Evolutionary conservation across 805 yeast species (phyloP), one percentile per base, ranked within the genome.

Genomic region (Metschnikowia proteae): DNA sequence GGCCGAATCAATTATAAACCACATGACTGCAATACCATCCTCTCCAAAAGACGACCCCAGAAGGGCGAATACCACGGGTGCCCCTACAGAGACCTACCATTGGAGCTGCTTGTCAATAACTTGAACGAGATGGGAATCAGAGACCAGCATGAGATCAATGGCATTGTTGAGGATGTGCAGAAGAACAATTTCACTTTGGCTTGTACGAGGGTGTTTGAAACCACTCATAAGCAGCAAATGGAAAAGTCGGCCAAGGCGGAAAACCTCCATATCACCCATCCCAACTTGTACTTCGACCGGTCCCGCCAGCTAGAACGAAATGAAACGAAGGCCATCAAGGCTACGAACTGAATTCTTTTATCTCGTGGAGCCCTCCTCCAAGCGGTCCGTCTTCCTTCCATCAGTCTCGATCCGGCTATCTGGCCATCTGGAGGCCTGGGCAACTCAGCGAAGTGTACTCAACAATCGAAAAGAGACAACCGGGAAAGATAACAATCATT

Each of bases 121-220:
- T 71, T 94, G 54, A 67, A 71, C 36, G 77, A 73, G 22, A 78
- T 88, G 81, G 92, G 91, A 1, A 68, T 88, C 43, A 72, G 65
- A 7, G 88, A 86, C 50, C 77, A 76, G 61, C 70, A 67, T 25
- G 76, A 80, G 37, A 66, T 87, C 42, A 74, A 77, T 39, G 79
- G 79, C 35, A 79, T 94, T 9, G 56, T 84, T 43, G 92, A 86
- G 42, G 80, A 85, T 47, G 84, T 86, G 39, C 78, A 77, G 42
- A 77, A 78, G 47, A 81, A 84, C 30, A 88, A 87, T 54, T 91
- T 80, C 63, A 89, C 92, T 25, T 76, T 82, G 35, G 97, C 98
- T 0, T 91, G 97, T 64, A 85, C 97, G 0, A 79, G 87, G 60
- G 96, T 88, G 3, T 88, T 88, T 66, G 97, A 91, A 60, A 65